phyloP scores from a whole-genome alignment of 345 rosid species.

The Bruguiera gymnorhiza region DNA sequence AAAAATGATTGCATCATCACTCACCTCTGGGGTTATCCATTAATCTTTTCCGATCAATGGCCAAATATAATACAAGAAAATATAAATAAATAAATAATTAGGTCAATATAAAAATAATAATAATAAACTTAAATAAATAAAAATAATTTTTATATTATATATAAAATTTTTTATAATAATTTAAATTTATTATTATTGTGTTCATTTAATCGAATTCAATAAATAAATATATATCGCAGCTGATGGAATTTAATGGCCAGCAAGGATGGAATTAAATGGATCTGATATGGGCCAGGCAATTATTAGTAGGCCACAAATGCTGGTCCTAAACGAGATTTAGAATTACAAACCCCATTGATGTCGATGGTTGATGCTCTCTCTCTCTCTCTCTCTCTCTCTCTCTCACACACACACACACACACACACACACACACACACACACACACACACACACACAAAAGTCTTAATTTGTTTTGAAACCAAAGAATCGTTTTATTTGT shows the following conservation, averaged over 20 bases:
- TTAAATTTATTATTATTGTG: too few species aligned
- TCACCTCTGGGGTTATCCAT: not conserved
- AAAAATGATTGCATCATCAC: not conserved
- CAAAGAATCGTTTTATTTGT: not conserved
- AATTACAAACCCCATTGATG: constrained; percentile 24
- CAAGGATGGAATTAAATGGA: not conserved
- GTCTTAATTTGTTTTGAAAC: constrained; percentile 6
- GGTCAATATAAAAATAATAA: too few species aligned
- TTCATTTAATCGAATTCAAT: not conserved
- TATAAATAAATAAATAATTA: too few species aligned
- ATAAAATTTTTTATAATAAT: too few species aligned
- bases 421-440: not conserved
- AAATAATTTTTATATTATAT: too few species aligned
- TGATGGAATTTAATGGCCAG: not conserved
- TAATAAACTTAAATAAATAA: not conserved
- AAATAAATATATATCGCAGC: constrained; percentile 9
- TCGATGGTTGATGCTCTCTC: constrained; percentile 14
- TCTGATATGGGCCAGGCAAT: constrained; percentile 36
- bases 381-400: constrained; percentile 11
- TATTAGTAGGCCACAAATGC: constrained; percentile 34
- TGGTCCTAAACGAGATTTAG: constrained; percentile 37
- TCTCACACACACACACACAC: not conserved
- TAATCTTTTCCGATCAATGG: not conserved
- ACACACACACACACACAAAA: too few species aligned
- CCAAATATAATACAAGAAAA: too few species aligned